Conservation (phyloP, 805 yeast genomes). For the Ogataea zsoltii region DNA sequence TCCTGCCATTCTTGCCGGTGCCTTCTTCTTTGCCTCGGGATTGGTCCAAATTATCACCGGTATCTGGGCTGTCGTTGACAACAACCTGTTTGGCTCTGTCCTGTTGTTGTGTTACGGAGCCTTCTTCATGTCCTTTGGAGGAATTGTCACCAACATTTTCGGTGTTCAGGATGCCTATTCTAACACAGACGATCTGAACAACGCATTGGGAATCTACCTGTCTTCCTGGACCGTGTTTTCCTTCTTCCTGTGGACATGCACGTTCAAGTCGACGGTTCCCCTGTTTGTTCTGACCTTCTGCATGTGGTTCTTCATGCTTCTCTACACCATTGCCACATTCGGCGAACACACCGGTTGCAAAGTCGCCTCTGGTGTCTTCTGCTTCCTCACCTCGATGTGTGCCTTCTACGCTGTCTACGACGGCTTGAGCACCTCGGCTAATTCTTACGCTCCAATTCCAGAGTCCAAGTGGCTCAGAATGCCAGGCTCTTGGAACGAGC, state of each 20-base stretch:
- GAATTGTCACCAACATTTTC: slow-evolving; percentile 42
- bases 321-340: slow-evolving; percentile 43
- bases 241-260: slow-evolving; percentile 42
- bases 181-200: slow-evolving; percentile 34
- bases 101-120: slow-evolving; percentile 50
- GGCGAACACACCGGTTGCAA: slow-evolving; percentile 33
- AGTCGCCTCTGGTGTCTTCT: slow-evolving; percentile 46
- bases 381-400: slow-evolving; percentile 39
- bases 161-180: slow-evolving; percentile 44
- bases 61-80: slow-evolving; percentile 49
- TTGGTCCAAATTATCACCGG: slow-evolving; percentile 50
- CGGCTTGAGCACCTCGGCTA: slow-evolving; percentile 34
- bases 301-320: slow-evolving; percentile 43
- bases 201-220: slow-evolving; percentile 48
- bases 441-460: slow-evolving; percentile 30
- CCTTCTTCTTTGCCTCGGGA: slow-evolving; percentile 50
- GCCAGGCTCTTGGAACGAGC: slow-evolving; percentile 32
- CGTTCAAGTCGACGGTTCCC: slow-evolving; percentile 45
- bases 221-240: slow-evolving; percentile 52
- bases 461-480: slow-evolving; percentile 33
- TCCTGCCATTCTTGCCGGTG: slow-evolving; percentile 44
- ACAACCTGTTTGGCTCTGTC: slow-evolving; percentile 52
- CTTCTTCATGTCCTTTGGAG: slow-evolving; percentile 50
- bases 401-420: slow-evolving; percentile 48
- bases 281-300: slow-evolving; percentile 39